Base-by-base conservation (phyloP, 2,329 filamentous ascomycete genomes). In the Sporothrix pallida region DNA sequence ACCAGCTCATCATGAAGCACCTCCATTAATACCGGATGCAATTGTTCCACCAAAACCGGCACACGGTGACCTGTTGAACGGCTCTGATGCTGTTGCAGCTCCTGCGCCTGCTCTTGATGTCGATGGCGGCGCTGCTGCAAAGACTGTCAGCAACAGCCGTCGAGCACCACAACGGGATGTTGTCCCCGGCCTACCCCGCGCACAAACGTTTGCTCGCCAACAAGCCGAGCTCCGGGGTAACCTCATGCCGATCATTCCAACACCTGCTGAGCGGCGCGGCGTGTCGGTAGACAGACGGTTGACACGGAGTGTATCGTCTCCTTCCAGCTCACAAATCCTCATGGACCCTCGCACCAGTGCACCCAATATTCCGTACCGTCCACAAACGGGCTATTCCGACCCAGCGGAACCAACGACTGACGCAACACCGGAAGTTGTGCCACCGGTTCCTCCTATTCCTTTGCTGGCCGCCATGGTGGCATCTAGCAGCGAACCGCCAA, bases 171-270 rank as follows among this genome's bases (percentile, higher is more conserved):
- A 84, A 44, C 82, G 89, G 77, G 90, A 87, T 78, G 93, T 94
- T n/a, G 89, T 95, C 17, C 92, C 94, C 20, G 91, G 92, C 17
- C 83, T 97, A 52, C 93, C 94, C 54, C 89, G 93, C 68, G 86
- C 90, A 4, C 89, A 91, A 78, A 97, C 93, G 0, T 94, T 97
- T 82, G 92, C 91, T 81, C 89, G 94, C 78, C 93, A 95, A 81
- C 88, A 92, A 80, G 95, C 93, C 42, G 95, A 97, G 82, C 87
- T 89, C 76, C 88, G 94, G 77, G 89, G 92, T 77, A 91, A 90
- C 78, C 85, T 97, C 72, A 86, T 91, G 74, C 90, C 92, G 62
- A 86, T 90, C 58, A 85, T 90, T 67, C 87, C 88, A 6, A 88
- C 89, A 46, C 83, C 86, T 37, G 87, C 88, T 54, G 92, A 94